Evolutionary conservation across 495 filamentous ascomycete genomes (phyloP), one percentile per base, ranked within the genome.

Genomic region (Endocarpon pusillum): DNA sequence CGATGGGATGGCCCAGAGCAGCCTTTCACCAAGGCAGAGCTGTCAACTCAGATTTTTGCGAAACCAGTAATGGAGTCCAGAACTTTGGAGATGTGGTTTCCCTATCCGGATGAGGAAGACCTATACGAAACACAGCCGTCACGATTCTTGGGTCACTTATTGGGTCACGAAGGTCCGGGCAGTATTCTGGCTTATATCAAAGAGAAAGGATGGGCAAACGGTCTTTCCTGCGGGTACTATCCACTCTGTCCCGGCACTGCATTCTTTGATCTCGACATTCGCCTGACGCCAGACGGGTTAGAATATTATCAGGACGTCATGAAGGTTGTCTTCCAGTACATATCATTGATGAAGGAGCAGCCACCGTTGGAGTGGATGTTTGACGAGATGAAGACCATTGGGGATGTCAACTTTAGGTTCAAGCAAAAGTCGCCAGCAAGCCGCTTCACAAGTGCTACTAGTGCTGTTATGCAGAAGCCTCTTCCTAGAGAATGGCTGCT

Each of bases 121-220:
- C 53, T 86, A 34, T 92, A 75, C 53, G 74, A 83, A 43, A 69
- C 75, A 5, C 85, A 92, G 33, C 89, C 89, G 9, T 80, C 80
- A 42, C 71, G 83, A 22, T 99, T 96, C 49, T 69, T 94, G 42
- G 80, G 78, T 46, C 89, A 99, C 48, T 54, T 99, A 29, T 86
- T 99, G 41, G 89, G 89, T 10, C 91, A 99, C 41, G 89, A 99
- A 54, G 89, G 89, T 1, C 89, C 89, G 5, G 89, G 89, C 2
- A 94, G 89, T 58, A 86, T 99, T 42, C 71, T 99, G 52, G 75
- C 89, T 1, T 86, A 94, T 51, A 69, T 94, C 49, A 99, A 96
- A 56, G 76, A 71, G 16, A 94, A 91, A 53, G 89, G 91, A 27
- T 96, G 85, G 91, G 84, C 78, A 7, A 94, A 92, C 57, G 74